phyloP scores from a whole-genome alignment of 2,329 filamentous ascomycete species.

The Paecilomyces sp. region DNA sequence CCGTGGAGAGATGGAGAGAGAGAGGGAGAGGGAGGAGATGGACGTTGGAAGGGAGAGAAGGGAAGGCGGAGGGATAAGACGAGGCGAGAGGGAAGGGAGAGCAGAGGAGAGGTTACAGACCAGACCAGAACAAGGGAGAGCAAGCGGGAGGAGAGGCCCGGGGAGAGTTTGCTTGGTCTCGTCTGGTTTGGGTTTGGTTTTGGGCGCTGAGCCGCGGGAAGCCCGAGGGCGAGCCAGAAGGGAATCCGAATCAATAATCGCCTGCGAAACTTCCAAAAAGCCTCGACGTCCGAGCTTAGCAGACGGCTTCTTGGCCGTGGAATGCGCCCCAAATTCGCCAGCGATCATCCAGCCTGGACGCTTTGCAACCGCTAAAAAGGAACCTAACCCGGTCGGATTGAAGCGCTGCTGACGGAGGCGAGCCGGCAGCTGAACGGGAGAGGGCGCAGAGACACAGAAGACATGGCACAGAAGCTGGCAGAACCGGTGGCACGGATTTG shows the following conservation, averaged over 20 bases:
- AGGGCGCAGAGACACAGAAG: no score
- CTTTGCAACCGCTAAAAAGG: background rate
- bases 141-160: background rate
- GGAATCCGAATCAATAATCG: no score
- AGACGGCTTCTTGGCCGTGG: background rate
- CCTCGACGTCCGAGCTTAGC: background rate
- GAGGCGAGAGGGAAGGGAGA: conserved; percentile 1
- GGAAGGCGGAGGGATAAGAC: conserved; percentile 3
- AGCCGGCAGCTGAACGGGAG: background rate
- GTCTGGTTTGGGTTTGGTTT: background rate
- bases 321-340: background rate
- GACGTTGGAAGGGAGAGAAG: conserved; percentile 3
- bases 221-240: no score
- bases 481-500: no score
- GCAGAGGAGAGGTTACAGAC: background rate
- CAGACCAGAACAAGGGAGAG: background rate
- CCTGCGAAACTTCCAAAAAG: background rate
- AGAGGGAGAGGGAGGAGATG: conserved; percentile 1
- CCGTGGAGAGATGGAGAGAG: conserved; percentile 7
- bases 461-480: no score
- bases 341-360: background rate
- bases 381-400: background rate
- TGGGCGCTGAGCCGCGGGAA: no score
- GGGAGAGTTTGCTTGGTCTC: background rate
- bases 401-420: background rate